These are phyloP conservation scores for Rhizophora apiculata DNA, from an alignment of 345 rosid species.

Conservation along the genomic window DNA sequence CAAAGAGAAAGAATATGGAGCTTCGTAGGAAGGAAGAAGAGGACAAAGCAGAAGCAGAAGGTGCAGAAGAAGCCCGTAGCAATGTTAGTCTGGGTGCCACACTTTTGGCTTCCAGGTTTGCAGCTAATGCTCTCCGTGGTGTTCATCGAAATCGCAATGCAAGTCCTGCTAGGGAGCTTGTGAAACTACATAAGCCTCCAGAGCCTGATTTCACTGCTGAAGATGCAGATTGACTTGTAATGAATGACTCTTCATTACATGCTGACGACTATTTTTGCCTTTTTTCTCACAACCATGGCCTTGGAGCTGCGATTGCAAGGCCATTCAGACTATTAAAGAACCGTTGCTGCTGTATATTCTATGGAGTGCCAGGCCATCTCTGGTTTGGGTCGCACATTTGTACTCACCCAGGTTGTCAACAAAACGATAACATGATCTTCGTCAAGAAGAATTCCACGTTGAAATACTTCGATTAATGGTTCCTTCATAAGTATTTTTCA, in stretches of 20 bases:
- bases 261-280: not conserved
- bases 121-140: constrained; percentile 88
- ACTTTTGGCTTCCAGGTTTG: constrained; percentile 80
- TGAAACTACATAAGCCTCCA: constrained; percentile 80
- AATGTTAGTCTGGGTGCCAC: constrained; percentile 70
- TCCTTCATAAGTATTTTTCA: too few species aligned
- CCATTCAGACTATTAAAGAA: not conserved
- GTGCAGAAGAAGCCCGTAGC: constrained; percentile 31
- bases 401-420: too few species aligned
- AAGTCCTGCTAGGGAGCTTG: constrained; percentile 61
- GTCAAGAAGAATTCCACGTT: too few species aligned
- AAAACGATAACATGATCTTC: too few species aligned
- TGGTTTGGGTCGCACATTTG: too few species aligned
- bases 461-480: too few species aligned
- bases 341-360: too few species aligned
- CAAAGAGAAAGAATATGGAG: constrained; percentile 79
- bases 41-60: constrained; percentile 51
- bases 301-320: not conserved
- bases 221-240: constrained; percentile 45
- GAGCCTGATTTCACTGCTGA: constrained; percentile 98
- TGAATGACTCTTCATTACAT: not conserved
- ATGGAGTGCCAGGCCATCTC: too few species aligned
- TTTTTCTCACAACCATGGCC: not conserved
- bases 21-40: constrained; percentile 69
- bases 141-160: constrained; percentile 75